phyloP scores from a whole-genome alignment of 2,329 filamentous ascomycete genomes.

The Xylaria sp. region DNA sequence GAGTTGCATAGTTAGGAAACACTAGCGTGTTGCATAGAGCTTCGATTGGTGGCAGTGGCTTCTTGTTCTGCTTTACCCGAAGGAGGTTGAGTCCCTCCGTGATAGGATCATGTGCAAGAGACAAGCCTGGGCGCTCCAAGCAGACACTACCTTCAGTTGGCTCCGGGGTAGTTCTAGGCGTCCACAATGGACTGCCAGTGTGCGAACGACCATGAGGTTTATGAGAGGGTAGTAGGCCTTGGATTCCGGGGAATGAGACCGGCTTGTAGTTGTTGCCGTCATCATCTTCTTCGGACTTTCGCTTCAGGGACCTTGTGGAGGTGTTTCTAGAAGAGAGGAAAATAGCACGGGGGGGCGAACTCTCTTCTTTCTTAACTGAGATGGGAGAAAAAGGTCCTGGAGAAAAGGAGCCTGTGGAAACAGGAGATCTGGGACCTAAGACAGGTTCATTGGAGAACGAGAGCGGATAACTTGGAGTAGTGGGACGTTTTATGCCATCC shows the following conservation, averaged over 20 bases:
- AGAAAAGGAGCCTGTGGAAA: constrained; percentile 37
- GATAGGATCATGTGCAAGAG: constrained; percentile 38
- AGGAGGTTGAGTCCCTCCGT: constrained; percentile 42
- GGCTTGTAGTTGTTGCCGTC: constrained; percentile 17
- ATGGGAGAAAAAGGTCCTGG: constrained; percentile 33
- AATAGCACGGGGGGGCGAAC: background rate
- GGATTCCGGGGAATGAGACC: constrained; percentile 36
- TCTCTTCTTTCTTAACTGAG: background rate
- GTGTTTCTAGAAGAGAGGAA: background rate
- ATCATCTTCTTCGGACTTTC: constrained; percentile 33
- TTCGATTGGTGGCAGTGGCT: constrained; percentile 35
- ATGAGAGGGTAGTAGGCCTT: constrained; percentile 20
- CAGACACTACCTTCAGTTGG: constrained; percentile 30
- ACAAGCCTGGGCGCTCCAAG: constrained; percentile 19
- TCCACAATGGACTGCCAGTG: constrained; percentile 6
- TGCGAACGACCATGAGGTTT: background rate
- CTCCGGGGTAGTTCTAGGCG: constrained; percentile 40
- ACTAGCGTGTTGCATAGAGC: constrained; percentile 13
- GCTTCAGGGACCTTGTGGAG: constrained; percentile 22
- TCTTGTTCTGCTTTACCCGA: constrained; percentile 36
- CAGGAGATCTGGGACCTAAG: constrained; percentile 31
- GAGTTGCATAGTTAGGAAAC: background rate
- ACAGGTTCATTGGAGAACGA: constrained; percentile 39
- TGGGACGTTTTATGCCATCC: constrained; percentile 12
- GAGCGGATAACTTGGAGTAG: constrained; percentile 36